Conservation (phyloP, 768 basidiomycete species). For the Russula olivacea region DNA sequence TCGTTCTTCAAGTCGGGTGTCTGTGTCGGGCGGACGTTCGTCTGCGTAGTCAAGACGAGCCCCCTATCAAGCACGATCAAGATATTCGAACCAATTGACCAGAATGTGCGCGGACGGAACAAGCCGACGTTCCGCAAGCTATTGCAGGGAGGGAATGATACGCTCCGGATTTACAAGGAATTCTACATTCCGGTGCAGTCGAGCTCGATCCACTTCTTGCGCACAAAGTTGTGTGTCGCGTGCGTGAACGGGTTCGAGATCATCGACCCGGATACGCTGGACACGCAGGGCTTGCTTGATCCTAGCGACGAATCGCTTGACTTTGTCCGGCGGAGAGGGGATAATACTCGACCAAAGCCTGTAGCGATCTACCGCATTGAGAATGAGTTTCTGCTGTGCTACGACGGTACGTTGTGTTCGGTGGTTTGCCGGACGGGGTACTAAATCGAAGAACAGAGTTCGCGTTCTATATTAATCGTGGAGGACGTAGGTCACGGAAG, state of each 20-base stretch:
- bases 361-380: constrained; percentile 97
- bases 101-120: constrained; percentile 65
- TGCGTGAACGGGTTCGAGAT: constrained; percentile 98
- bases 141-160: constrained; percentile 91
- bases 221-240: constrained; percentile 95
- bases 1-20: constrained; percentile 97
- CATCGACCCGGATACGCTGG: constrained; percentile 93
- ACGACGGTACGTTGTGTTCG: constrained; percentile 66
- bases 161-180: constrained; percentile 92
- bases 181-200: constrained; percentile 99
- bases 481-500: constrained; percentile 81
- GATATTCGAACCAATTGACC: constrained; percentile 93
- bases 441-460: constrained; percentile 56
- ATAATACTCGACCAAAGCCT: constrained; percentile 77
- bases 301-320: constrained; percentile 87
- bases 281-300: constrained; percentile 93
- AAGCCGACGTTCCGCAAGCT: constrained; percentile 95
- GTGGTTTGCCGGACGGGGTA: background rate
- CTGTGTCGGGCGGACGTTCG: constrained; percentile 84
- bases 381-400: constrained; percentile 94
- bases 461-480: constrained; percentile 98
- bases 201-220: constrained; percentile 93
- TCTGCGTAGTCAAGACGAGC: constrained; percentile 95
- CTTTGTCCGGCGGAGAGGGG: constrained; percentile 84
- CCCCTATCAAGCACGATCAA: constrained; percentile 97